Percentiles rank a stretch among this genome's conserved stretches.
These are phyloP conservation scores for Phytophthora megakarya DNA, from an alignment of 352 stramenopile genomes.

Conservation along the genomic window DNA sequence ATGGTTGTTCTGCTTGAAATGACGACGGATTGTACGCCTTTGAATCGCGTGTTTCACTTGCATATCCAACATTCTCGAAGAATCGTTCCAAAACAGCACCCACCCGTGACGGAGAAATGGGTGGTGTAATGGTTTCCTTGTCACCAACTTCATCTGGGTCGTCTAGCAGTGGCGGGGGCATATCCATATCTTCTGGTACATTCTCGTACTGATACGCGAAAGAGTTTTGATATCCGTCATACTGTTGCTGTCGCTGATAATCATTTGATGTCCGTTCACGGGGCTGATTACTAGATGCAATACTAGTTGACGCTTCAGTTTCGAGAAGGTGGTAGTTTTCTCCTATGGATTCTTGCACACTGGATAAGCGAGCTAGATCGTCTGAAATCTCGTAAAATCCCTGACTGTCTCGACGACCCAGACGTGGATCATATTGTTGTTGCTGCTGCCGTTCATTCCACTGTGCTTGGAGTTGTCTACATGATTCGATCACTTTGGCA, in stretches of 20 bases:
- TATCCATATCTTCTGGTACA: constrained; percentile 17
- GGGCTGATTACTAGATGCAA: constrained; percentile 25
- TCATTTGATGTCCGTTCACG: constrained; percentile 22
- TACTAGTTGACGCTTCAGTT: constrained; percentile 20
- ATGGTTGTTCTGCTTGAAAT: background rate
- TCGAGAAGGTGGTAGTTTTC: constrained; percentile 16
- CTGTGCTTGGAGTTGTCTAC: constrained; percentile 41
- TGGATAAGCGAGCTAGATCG: constrained; percentile 10
- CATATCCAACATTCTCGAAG: constrained; percentile 67
- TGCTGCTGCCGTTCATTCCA: constrained; percentile 32
- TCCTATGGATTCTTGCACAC: constrained; percentile 20
- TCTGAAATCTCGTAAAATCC: constrained; percentile 23
- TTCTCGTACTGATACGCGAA: constrained; percentile 24
- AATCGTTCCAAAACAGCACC: constrained; percentile 80
- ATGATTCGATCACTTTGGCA: constrained; percentile 39
- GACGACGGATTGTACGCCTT: constrained; percentile 1
- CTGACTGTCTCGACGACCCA: constrained; percentile 18
- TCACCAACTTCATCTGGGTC: constrained; percentile 16
- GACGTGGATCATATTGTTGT: constrained; percentile 16
- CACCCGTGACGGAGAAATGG: constrained; percentile 49
- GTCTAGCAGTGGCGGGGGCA: constrained; percentile 17
- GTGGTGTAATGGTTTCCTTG: constrained; percentile 8
- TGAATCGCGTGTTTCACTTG: constrained; percentile 21
- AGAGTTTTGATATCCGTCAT: constrained; percentile 10
- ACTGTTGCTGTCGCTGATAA: constrained; percentile 26